phyloP scores from a whole-genome alignment of 2,329 filamentous ascomycete genomes.

The Aureobasidium lini region DNA sequence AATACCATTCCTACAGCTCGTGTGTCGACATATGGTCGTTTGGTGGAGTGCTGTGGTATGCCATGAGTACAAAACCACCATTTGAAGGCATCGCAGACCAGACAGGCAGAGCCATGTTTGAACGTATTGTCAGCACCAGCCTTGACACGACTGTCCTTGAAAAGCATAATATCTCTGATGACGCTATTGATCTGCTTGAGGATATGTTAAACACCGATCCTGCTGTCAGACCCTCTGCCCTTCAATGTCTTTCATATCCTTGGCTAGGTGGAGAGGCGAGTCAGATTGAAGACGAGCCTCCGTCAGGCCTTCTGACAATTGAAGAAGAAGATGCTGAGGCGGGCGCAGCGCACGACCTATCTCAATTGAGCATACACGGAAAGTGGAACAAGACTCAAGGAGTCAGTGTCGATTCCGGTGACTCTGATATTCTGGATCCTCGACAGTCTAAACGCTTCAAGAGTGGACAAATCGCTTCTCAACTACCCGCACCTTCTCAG shows the following conservation, averaged over 20 bases:
- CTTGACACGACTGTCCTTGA: constrained; percentile 61
- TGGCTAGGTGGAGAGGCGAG: constrained; percentile 60
- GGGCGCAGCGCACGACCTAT: constrained; percentile 47
- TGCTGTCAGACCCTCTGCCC: constrained; percentile 64
- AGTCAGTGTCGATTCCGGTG: constrained; percentile 29
- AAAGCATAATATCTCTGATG: constrained; percentile 50
- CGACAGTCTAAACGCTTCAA: constrained; percentile 40
- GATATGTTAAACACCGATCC: constrained; percentile 80
- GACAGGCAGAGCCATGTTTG: constrained; percentile 69
- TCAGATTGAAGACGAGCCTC: constrained; percentile 10
- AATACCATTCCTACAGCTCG: constrained; percentile 67
- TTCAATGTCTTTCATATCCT: constrained; percentile 59
- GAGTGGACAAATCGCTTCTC: constrained; percentile 20
- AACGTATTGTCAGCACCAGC: constrained; percentile 74
- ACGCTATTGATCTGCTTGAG: constrained; percentile 65
- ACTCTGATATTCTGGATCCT: constrained; percentile 31
- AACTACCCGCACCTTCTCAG: neutral
- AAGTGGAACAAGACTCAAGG: constrained; percentile 19
- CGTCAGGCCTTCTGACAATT: constrained; percentile 33
- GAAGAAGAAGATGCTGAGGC: constrained; percentile 57
- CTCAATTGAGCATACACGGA: constrained; percentile 53
- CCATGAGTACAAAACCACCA: constrained; percentile 71
- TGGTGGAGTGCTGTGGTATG: constrained; percentile 82
- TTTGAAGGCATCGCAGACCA: constrained; percentile 72
- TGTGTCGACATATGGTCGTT: constrained; percentile 96